Conservation (phyloP, 345 rosid genomes). For the Rubroshorea leprosula region DNA sequence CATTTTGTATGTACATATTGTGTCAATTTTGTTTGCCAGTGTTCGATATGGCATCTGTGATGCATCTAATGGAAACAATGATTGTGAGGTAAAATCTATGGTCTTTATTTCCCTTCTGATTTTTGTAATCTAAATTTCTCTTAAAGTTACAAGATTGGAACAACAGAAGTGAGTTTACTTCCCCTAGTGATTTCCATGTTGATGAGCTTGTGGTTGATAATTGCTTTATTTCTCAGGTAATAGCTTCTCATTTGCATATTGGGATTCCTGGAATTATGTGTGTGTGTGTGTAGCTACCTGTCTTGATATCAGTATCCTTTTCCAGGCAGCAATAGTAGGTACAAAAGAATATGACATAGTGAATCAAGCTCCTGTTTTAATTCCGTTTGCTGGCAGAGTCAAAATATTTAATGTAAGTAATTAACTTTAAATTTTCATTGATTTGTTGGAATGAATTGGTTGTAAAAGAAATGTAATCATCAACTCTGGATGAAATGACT, state of each 20-base stretch:
- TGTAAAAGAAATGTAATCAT: neutral
- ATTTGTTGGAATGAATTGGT: neutral
- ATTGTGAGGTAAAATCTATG: conserved; percentile 16
- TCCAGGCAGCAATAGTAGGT: conserved; percentile 77
- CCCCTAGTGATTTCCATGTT: conserved; percentile 87
- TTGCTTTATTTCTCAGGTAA: conserved; percentile 87
- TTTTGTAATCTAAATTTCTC: conserved; percentile 18
- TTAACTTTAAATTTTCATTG: no score
- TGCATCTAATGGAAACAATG: conserved; percentile 9
- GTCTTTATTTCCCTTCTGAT: conserved; percentile 12
- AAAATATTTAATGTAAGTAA: conserved; percentile 86
- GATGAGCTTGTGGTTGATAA: conserved; percentile 85
- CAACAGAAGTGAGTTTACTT: conserved; percentile 69
- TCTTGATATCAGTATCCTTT: conserved; percentile 15
- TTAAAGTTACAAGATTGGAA: conserved; percentile 97
- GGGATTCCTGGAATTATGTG: no score
- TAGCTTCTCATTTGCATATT: conserved; percentile 24
- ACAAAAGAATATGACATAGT: conserved; percentile 86
- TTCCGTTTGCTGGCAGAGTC: conserved; percentile 94
- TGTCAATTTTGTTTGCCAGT: neutral
- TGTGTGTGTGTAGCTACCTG: no score
- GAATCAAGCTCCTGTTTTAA: conserved; percentile 92
- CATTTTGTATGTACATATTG: neutral
- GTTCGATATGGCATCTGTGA: conserved; percentile 3
- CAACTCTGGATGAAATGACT: neutral